Conservation (phyloP, 1,284 basidiomycete genomes). For the Peniophora sp. region DNA sequence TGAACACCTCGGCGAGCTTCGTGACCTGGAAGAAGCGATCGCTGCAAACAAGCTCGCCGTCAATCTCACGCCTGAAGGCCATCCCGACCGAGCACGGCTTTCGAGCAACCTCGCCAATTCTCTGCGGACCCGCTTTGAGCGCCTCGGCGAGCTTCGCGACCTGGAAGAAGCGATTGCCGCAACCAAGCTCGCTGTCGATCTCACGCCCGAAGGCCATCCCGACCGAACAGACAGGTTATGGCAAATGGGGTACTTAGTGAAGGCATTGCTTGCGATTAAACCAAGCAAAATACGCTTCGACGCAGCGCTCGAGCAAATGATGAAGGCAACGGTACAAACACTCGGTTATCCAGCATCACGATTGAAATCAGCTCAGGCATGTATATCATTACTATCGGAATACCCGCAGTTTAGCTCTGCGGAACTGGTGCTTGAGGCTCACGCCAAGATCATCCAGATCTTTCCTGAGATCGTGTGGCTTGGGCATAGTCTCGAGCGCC, state of each 20-base stretch:
- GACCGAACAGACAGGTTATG: background rate
- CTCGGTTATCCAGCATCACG: background rate
- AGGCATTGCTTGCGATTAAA: slow-evolving; percentile 15
- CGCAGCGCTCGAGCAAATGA: slow-evolving; percentile 9
- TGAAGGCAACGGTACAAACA: background rate
- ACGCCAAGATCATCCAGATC: background rate
- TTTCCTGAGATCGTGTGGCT: background rate
- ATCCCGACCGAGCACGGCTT: background rate
- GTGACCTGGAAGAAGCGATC: background rate
- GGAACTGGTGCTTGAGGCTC: background rate
- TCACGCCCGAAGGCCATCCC: background rate
- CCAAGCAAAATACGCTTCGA: slow-evolving; percentile 16
- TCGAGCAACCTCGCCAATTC: background rate
- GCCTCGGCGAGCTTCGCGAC: slow-evolving; percentile 10
- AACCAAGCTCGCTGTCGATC: background rate
- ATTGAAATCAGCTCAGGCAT: background rate
- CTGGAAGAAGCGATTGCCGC: slow-evolving; percentile 16
- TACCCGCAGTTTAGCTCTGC: background rate
- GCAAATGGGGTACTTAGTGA: background rate
- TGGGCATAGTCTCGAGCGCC: background rate
- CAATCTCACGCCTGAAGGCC: background rate
- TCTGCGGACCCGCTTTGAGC: slow-evolving; percentile 1
- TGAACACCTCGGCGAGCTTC: background rate
- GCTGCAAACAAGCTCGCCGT: background rate
- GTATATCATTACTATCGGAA: background rate